Evolutionary conservation across 257 asterid species (phyloP), one percentile per base, ranked within the genome.

Genomic region (Nicotiana undulata): DNA sequence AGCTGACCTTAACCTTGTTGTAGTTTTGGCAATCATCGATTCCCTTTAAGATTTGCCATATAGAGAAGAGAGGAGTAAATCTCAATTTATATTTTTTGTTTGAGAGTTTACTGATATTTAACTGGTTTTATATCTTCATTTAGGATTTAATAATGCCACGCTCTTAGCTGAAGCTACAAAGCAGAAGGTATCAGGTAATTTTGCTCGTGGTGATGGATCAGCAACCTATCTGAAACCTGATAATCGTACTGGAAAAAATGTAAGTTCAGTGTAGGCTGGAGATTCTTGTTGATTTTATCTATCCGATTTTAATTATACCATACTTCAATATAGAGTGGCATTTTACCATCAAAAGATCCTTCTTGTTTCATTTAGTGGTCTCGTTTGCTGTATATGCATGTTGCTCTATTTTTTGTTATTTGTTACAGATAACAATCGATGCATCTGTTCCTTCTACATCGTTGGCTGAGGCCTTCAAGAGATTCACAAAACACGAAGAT

Each of bases 391-490:
- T 74, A 49, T 46, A 74, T 49, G 61, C 26, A 49, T 74, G 61
- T 8, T 74, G 24, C 17, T 56, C 81, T 4, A 34, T 59, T 34
- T 77, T 32, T 59, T 55, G n/a, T 59, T 20, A 56, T 77, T 53
- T 52, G 6, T 44, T 52, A 32, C 79, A 82, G 82, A 72, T 67
- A 17, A 20, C 76, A 56, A 78, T 58, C 37, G 53, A 68, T 75
- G 75, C 66, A n/a, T 46, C 80, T 55, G 75, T 22, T 74, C 80
- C 80, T 17, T 83, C 85, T 32, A 77, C 82, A 17, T 78, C 85
- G 2, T 52, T 83, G 74, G 82, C 85, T 59, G 59, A 66, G 29
- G 85, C 85, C 10, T 83, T 83, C 65, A 83, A 78, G 59, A 83
- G 80, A 63, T 70, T 79, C 67, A 63, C 78, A 17, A 83, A 79